Percentiles rank a stretch among this genome's conserved stretches.
These are phyloP conservation scores for Hypoxylon sp. DNA, from an alignment of 2,329 filamentous ascomycete species.

Conservation along the genomic window DNA sequence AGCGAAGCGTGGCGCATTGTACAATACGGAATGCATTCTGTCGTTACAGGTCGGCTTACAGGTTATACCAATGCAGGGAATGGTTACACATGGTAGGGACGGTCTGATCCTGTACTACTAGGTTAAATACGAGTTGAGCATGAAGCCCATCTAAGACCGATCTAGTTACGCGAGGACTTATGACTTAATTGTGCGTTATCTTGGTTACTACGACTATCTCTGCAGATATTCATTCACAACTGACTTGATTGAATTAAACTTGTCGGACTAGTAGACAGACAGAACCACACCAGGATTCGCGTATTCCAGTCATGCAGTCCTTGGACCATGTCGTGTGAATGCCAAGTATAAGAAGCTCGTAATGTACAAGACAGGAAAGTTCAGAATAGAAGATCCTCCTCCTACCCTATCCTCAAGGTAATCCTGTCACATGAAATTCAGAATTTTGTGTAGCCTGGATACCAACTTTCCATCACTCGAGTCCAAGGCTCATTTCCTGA, in stretches of 20 bases:
- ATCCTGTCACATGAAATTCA: conserved; percentile 3
- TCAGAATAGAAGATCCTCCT: neutral
- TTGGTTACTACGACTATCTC: neutral
- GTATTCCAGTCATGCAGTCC: neutral
- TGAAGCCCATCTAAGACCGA: neutral
- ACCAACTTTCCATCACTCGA: conserved; percentile 5
- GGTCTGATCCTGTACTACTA: neutral
- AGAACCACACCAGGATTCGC: neutral
- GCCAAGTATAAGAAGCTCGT: neutral
- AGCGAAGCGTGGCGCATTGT: neutral
- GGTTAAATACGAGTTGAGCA: neutral
- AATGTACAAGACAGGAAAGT: neutral
- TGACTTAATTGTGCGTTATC: neutral
- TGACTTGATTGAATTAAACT: neutral
- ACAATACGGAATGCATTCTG: neutral
- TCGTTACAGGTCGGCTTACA: neutral
- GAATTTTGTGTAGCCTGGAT: neutral
- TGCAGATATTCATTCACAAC: neutral
- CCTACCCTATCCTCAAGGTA: conserved; percentile 4
- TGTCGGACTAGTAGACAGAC: neutral
- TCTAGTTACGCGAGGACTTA: neutral
- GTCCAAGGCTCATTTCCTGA: neutral
- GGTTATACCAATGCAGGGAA: neutral
- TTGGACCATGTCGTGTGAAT: neutral
- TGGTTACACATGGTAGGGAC: neutral